These are phyloP conservation scores for Rostrohypoxylon terebratum DNA, from an alignment of 495 filamentous ascomycete genomes.

Conservation along the genomic window DNA sequence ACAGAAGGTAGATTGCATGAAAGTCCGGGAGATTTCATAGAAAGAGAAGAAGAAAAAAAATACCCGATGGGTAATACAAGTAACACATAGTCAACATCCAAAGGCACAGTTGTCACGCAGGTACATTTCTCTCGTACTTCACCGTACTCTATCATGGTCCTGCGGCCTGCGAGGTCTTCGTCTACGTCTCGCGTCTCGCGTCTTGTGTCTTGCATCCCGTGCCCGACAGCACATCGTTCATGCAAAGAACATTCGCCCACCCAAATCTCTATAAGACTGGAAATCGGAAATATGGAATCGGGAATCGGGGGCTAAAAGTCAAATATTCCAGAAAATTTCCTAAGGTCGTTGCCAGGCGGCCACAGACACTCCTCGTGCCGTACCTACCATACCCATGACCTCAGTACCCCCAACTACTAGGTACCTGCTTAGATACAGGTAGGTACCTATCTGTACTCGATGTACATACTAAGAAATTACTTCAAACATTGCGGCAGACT, in stretches of 20 bases:
- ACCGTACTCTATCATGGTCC: background rate
- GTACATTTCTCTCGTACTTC: background rate
- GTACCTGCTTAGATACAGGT: background rate
- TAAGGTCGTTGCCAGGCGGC: slow-evolving; percentile 7
- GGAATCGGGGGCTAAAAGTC: slow-evolving; percentile 4
- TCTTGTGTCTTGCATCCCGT: background rate
- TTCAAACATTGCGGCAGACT: slow-evolving; percentile 2
- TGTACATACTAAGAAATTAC: background rate
- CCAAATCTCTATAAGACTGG: slow-evolving; percentile 17
- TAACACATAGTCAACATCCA: background rate
- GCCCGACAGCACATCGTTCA: slow-evolving; percentile 19
- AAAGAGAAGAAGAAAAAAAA: slow-evolving; percentile 27
- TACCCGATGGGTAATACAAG: slow-evolving; percentile 24
- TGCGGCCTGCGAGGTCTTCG: background rate
- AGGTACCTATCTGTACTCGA: background rate
- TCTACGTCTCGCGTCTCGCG: background rate
- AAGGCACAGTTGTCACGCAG: slow-evolving; percentile 1
- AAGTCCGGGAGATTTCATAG: slow-evolving; percentile 30
- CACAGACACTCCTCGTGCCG: background rate
- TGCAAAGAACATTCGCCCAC: slow-evolving; percentile 32
- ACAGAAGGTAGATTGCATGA: slow-evolving; percentile 38
- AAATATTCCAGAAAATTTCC: slow-evolving; percentile 31
- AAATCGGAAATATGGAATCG: background rate
- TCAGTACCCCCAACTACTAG: slow-evolving; percentile 11
- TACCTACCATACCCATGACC: background rate